Evolutionary conservation across 805 yeast genomes (phyloP).

Genomic region (Starmerella tilneyi): DNA sequence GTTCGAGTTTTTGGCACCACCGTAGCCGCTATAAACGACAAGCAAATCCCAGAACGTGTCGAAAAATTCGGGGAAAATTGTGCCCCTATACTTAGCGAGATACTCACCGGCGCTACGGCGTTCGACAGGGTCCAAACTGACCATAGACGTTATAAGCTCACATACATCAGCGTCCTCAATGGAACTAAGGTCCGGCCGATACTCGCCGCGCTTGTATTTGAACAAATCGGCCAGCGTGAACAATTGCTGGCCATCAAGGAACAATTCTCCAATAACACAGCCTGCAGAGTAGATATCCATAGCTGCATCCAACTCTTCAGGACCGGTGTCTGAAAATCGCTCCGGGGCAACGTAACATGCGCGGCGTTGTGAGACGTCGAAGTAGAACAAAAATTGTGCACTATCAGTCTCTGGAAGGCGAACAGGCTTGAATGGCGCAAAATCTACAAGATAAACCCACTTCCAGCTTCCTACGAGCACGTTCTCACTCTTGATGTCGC

Average conservation of each 20-base stretch:
- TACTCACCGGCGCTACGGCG: constrained; percentile 49
- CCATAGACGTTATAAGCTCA: constrained; percentile 52
- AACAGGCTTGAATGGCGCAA: constrained; percentile 75
- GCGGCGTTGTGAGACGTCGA: constrained; percentile 80
- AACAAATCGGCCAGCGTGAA: constrained; percentile 81
- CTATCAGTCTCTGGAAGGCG: constrained; percentile 88
- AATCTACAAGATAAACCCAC: constrained; percentile 75
- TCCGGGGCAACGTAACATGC: constrained; percentile 93
- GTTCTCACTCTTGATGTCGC: constrained; percentile 88
- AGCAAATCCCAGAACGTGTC: constrained; percentile 38
- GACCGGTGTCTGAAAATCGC: constrained; percentile 43
- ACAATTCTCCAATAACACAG: constrained; percentile 84
- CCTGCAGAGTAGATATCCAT: constrained; percentile 59
- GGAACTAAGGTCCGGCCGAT: constrained; percentile 49
- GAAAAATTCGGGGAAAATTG: constrained; percentile 57
- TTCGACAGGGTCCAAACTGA: constrained; percentile 48
- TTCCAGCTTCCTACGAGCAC: constrained; percentile 79
- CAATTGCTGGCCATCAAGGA: constrained; percentile 73
- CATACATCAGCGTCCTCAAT: constrained; percentile 47
- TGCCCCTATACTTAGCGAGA: constrained; percentile 41
- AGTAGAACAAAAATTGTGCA: constrained; percentile 79
- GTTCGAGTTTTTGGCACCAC: constrained; percentile 38
- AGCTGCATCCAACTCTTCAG: constrained; percentile 38
- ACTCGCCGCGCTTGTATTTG: constrained; percentile 64
- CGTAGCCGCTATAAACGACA: constrained; percentile 20